Evolutionary conservation across 768 basidiomycete species (phyloP).

Genomic region (Boletellus ananiceps): DNA sequence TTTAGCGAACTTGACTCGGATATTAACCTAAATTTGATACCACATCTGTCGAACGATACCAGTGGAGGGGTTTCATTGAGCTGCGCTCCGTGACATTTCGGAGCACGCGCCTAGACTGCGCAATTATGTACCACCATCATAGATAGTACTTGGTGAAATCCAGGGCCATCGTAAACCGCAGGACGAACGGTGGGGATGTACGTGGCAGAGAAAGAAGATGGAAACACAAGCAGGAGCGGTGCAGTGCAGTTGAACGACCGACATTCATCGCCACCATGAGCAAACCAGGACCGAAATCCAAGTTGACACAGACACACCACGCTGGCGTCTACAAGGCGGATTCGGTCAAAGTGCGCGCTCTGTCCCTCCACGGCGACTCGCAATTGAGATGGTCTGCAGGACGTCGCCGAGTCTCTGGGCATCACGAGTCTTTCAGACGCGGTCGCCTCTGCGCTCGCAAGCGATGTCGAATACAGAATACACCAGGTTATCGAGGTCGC

Average conservation of each 20-base stretch:
- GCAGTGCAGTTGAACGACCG: background rate
- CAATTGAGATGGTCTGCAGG: slow-evolving; percentile 43
- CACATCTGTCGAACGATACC: background rate
- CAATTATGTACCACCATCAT: background rate
- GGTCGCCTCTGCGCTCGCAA: slow-evolving; percentile 82
- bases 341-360: slow-evolving; percentile 49
- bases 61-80: no score
- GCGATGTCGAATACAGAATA: slow-evolving; percentile 95
- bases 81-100: background rate
- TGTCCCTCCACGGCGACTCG: slow-evolving; percentile 5
- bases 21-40: background rate
- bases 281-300: slow-evolving; percentile 45
- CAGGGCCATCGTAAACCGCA: no score
- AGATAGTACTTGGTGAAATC: no score
- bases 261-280: slow-evolving; percentile 21
- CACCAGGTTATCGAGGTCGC: slow-evolving; percentile 89
- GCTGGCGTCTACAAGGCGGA: slow-evolving; percentile 63
- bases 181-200: no score
- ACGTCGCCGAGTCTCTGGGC: slow-evolving; percentile 85
- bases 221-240: background rate
- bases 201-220: no score
- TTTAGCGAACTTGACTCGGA: no score
- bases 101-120: background rate
- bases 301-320: slow-evolving; percentile 44
- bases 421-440: slow-evolving; percentile 70